Evolutionary conservation across 495 filamentous ascomycete genomes (phyloP).

Genomic region (Cercophora sp.): DNA sequence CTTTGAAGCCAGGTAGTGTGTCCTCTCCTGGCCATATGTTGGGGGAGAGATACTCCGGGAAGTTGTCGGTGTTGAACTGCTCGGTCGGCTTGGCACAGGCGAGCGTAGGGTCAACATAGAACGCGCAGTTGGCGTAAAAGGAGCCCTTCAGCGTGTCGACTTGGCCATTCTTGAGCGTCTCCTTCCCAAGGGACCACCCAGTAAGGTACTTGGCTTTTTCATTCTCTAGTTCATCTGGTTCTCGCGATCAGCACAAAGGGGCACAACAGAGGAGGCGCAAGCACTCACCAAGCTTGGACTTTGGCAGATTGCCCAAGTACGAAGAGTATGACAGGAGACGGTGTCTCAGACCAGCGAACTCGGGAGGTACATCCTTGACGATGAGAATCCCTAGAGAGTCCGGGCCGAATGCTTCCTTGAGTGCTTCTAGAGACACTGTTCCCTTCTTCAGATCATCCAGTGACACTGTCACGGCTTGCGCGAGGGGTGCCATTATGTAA

Average conservation of each 20-base stretch:
- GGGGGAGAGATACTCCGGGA: slow-evolving; percentile 54
- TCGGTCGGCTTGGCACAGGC: slow-evolving; percentile 55
- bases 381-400: slow-evolving; percentile 88
- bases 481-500: slow-evolving; percentile 40
- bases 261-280: not conserved
- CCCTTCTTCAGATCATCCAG: slow-evolving; percentile 52
- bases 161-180: slow-evolving; percentile 83
- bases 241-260: slow-evolving; percentile 13
- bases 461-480: slow-evolving; percentile 49
- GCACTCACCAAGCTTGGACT: slow-evolving; percentile 64
- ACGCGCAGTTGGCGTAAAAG: slow-evolving; percentile 95
- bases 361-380: slow-evolving; percentile 73
- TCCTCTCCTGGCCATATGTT: slow-evolving; percentile 80
- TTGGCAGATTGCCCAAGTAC: slow-evolving; percentile 78
- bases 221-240: slow-evolving; percentile 57
- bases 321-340: slow-evolving; percentile 81
- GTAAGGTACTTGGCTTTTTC: slow-evolving; percentile 60
- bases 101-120: slow-evolving; percentile 68
- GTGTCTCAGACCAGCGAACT: slow-evolving; percentile 65
- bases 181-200: slow-evolving; percentile 84
- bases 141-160: slow-evolving; percentile 93
- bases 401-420: slow-evolving; percentile 87
- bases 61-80: slow-evolving; percentile 55
- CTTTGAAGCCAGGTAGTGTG: slow-evolving; percentile 67
- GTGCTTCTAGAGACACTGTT: slow-evolving; percentile 63